phyloP scores from a whole-genome alignment of 2,329 filamentous ascomycete species.

The Elsinoe australis region DNA sequence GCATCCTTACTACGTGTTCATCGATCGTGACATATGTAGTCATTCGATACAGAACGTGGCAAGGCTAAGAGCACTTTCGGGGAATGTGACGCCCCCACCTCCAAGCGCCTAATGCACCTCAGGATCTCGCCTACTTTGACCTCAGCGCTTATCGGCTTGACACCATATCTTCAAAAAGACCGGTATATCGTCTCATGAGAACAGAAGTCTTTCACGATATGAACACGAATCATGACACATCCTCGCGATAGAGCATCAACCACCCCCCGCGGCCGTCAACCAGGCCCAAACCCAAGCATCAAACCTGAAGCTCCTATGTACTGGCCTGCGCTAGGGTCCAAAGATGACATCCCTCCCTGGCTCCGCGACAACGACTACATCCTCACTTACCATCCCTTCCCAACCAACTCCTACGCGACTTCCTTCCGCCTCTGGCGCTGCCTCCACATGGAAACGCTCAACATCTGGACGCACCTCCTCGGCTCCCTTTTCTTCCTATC shows the following conservation, averaged over 20 bases:
- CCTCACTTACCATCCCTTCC: constrained; percentile 25
- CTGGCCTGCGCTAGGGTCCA: constrained; percentile 24
- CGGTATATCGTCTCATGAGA: too few species aligned
- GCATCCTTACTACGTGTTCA: neutral
- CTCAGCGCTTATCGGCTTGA: too few species aligned
- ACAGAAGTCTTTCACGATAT: too few species aligned
- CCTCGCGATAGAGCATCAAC: too few species aligned
- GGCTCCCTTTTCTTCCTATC: constrained; percentile 3
- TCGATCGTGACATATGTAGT: too few species aligned
- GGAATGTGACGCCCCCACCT: neutral
- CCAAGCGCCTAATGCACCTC: neutral
- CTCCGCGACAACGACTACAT: constrained; percentile 26
- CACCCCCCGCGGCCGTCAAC: neutral
- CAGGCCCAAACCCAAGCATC: neutral
- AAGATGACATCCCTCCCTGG: constrained; percentile 25
- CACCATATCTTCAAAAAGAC: too few species aligned
- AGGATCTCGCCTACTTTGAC: too few species aligned
- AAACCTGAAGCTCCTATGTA: constrained; percentile 16
- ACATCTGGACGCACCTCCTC: constrained; percentile 18
- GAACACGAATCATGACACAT: too few species aligned
- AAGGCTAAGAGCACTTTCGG: neutral
- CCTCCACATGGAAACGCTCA: constrained; percentile 18
- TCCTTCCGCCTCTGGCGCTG: constrained; percentile 19
- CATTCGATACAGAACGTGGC: too few species aligned
- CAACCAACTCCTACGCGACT: constrained; percentile 24